Evolutionary conservation across 202 grass and related monocot species (phyloP).

Genomic region (Eragrostis tef): DNA sequence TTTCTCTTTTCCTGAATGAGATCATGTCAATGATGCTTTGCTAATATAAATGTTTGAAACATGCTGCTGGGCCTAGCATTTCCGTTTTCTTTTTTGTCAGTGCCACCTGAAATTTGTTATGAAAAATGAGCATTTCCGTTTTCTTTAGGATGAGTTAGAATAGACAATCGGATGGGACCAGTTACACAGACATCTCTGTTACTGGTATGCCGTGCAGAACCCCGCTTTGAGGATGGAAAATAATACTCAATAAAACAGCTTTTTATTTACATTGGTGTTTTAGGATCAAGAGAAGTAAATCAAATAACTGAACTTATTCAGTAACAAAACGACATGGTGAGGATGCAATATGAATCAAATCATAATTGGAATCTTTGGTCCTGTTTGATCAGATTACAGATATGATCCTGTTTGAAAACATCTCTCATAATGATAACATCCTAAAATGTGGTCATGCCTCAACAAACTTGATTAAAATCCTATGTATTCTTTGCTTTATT

Average conservation of each 20-base stretch:
- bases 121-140: constrained; percentile 3
- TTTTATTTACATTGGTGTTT: not conserved
- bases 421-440: constrained; percentile 13
- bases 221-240: not conserved
- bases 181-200: not conserved
- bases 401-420: not conserved
- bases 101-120: not conserved
- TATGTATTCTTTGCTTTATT: not conserved
- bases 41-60: not conserved
- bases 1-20: not conserved
- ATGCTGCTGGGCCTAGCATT: not conserved
- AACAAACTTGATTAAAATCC: not conserved
- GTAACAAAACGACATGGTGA: not conserved
- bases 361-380: not conserved
- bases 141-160: not conserved
- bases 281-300: not conserved
- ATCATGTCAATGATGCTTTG: not conserved
- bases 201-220: not conserved
- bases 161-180: not conserved
- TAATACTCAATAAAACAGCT: not conserved
- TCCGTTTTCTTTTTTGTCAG: too few relatives aligned
- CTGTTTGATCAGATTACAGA: not conserved
- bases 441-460: not conserved
- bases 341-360: not conserved
- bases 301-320: not conserved